Evolutionary conservation across 805 yeast genomes (phyloP), one percentile per base, ranked within the genome.

Genomic region (Saccharomycopsis fodiens): DNA sequence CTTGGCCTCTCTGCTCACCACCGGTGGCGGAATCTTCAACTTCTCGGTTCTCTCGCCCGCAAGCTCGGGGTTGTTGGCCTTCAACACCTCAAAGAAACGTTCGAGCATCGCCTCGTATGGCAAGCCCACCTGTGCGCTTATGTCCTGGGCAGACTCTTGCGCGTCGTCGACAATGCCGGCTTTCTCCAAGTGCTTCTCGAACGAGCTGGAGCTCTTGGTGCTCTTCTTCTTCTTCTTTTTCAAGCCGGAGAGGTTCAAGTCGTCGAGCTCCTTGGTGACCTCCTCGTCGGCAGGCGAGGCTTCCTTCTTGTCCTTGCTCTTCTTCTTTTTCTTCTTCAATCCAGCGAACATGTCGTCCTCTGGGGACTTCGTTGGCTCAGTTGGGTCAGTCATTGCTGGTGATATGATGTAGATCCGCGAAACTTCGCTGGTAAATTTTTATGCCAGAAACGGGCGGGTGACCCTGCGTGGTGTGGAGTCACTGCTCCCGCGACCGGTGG

Each of bases 1-100:
- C 70, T 93, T 93, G 67, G 98, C 97, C 70, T 93, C 99, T 72
- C 98, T 88, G 66, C 82, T 83, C 65, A 95, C 93, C 54, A 83
- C 74, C 52, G 99, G 99, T 36, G 97, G 97, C 42, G 98, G 98
- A 59, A 93, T 88, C 74, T 91, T 84, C 69, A 89, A 83, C 68
- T 91, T 89, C 35, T 95, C 91, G 25, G 85, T 74, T 67, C 95
- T 81, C 63, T 91, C 97, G 62, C 97, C 97, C 38, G 97, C 98
- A 59, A 93, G 77, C 66, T 93, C 98, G 52, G 99, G 99, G 70
- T 93, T 93, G 69, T 91, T 91, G 53, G 86, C 82, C 59, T 85
- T 87, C 60, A 93, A 74, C 51, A 91, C 82, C 45, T 69, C 67
- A 72, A 89, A 93, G 64, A 93, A 93, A 63, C 98, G 78, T 44